Evolutionary conservation across 306 rosid species (phyloP).

Genomic region (Abrus precatorius): DNA sequence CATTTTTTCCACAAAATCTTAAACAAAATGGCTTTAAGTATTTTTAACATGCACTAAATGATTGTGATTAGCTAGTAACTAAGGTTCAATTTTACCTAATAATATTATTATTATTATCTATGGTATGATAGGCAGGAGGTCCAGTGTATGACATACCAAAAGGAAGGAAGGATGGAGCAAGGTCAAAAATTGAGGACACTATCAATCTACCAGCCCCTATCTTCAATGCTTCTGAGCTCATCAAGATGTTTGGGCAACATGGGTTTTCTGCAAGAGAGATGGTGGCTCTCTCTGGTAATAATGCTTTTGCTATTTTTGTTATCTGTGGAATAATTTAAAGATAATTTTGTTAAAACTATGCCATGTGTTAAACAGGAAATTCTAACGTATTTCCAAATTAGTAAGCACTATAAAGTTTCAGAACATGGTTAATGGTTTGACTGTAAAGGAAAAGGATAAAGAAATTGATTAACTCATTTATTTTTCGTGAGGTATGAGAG

Average conservation of each 20-base stretch:
- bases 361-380: neutral
- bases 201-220: slow-evolving; percentile 66
- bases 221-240: slow-evolving; percentile 78
- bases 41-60: neutral
- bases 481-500: neutral
- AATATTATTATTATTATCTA: neutral
- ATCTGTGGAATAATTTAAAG: neutral
- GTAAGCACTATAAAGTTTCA: neutral
- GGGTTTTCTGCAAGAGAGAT: slow-evolving; percentile 73
- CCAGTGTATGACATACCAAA: slow-evolving; percentile 75
- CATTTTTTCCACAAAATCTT: too few relatives aligned
- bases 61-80: neutral
- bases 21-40: too few relatives aligned
- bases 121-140: slow-evolving; percentile 72
- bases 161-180: slow-evolving; percentile 85
- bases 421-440: slow-evolving; percentile 12
- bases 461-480: neutral
- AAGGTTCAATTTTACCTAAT: neutral
- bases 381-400: neutral
- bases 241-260: slow-evolving; percentile 64
- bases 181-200: slow-evolving; percentile 84
- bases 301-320: neutral
- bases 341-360: neutral
- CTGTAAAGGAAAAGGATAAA: neutral
- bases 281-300: slow-evolving; percentile 89